Base-by-base conservation (phyloP, 2,329 filamentous ascomycete species). In the Neofusicoccum umdonicola region DNA sequence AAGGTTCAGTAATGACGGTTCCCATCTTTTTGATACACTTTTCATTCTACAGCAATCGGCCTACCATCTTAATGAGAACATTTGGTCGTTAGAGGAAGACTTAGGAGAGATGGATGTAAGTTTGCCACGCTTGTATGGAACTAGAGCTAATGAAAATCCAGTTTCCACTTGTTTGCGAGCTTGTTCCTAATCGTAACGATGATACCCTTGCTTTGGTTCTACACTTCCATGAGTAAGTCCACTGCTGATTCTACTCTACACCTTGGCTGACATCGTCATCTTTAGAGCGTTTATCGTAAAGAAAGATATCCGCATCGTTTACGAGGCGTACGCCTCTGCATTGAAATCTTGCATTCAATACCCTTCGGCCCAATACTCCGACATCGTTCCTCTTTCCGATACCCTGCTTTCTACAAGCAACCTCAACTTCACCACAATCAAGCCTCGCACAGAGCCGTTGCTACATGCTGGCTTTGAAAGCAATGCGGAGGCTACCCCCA, bases 21-120 rank as follows among this genome's bases (percentile, higher is more conserved):
- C 77, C 17, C 82, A 82, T 12, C 79, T 97, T 0, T 97, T 97
- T 73, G 91, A 96, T 72, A 91, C 90, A 1, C 78, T 97, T 35
- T 80, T 97, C 15, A 85, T 97, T 56, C 80, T 97, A 11, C 93
- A 97, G 72, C 88, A 89, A 48, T 81, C 85, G 0, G 71, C 80
- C 6, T 63, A 68, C 9, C 67, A 74, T 1, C 73, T 86, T 7
- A 78, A 86, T 66, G 35, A 74, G n/a, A 67, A 71, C 1, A 78
- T 86, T 41, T 87, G 85, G 85, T 78, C 72, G 19, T 70, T 84
- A 31, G 70, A 82, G 51, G 74, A 81, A 9, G 84, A 87, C 52
- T 71, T 78, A 57, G 84, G 86, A 37, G 80, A 84, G 4, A 93
- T 93, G 89, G 90, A 92, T 74, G 56, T 60, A 47, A 60, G 56